A percentile compares a stretch with the other conserved stretches of the same genome.
Evolutionary conservation across 352 stramenopile genomes (phyloP).

Genomic region (Phytopythium delawarense): DNA sequence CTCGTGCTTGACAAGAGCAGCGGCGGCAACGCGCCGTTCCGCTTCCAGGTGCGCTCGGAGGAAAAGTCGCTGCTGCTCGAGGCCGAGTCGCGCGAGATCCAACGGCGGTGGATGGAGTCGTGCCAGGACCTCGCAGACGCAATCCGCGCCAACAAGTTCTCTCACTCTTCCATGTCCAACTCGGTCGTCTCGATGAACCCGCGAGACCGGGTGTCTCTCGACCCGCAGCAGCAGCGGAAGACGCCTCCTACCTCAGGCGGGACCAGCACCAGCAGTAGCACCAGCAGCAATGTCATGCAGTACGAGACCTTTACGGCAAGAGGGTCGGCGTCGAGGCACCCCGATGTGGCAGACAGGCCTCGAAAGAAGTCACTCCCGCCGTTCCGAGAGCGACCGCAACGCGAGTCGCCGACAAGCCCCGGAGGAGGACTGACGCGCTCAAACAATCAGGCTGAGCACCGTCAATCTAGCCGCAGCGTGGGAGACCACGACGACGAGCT

Average conservation of each 20-base stretch:
- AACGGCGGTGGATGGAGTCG: constrained; percentile 66
- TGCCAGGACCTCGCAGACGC: constrained; percentile 63
- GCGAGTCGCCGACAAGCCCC: not conserved
- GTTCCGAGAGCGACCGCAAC: constrained; percentile 3
- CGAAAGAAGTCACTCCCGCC: constrained; percentile 8
- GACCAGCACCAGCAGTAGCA: constrained; percentile 9
- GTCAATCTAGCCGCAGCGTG: constrained; percentile 15
- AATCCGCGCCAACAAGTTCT: constrained; percentile 62
- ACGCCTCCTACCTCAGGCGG: constrained; percentile 3
- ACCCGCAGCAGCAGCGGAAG: constrained; percentile 5
- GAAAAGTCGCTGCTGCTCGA: constrained; percentile 56
- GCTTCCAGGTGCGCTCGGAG: constrained; percentile 66
- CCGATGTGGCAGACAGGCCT: not conserved
- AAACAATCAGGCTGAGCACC: constrained; percentile 10
- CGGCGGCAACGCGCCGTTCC: constrained; percentile 46
- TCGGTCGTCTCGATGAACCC: constrained; percentile 14
- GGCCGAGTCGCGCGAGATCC: constrained; percentile 57
- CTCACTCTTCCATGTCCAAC: constrained; percentile 32
- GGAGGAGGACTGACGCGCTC: not conserved
- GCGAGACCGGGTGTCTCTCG: constrained; percentile 12
- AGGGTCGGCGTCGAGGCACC: not conserved
- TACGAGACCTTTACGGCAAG: constrained; percentile 2
- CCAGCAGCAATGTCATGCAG: constrained; percentile 7
- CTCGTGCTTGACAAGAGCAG: constrained; percentile 68
- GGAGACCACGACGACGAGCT: constrained; percentile 13